Evolutionary conservation across 177 flowering plant genomes (phyloP).

Genomic region (Telopea speciosissima): DNA sequence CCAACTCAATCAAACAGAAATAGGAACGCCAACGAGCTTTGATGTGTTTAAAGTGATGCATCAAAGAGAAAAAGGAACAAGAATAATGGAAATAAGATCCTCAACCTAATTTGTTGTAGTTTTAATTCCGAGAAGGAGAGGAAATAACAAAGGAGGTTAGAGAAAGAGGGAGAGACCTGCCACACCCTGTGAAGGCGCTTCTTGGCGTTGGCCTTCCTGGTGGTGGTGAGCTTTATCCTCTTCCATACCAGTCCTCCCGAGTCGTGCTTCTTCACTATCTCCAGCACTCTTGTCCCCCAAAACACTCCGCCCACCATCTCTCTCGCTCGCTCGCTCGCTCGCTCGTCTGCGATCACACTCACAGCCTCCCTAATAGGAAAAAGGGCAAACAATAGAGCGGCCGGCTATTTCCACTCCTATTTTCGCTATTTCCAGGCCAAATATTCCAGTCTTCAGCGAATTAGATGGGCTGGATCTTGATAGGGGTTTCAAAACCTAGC

Average conservation of each 20-base stretch:
- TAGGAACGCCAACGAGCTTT: not conserved
- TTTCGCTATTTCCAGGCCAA: too few species aligned
- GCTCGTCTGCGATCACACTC: too few species aligned
- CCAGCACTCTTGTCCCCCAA: constrained; percentile 27
- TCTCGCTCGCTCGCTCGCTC: not conserved
- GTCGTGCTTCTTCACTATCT: constrained; percentile 46
- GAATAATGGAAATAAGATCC: not conserved
- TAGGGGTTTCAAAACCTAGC: too few species aligned
- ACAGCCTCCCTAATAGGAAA: too few species aligned
- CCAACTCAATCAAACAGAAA: not conserved
- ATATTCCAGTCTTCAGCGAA: too few species aligned
- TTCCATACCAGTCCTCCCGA: constrained; percentile 52
- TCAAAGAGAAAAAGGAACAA: not conserved
- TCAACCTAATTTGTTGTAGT: not conserved
- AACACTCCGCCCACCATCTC: not conserved
- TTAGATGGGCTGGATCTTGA: too few species aligned
- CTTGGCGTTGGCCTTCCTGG: constrained; percentile 68
- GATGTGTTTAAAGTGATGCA: not conserved
- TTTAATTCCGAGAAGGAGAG: not conserved
- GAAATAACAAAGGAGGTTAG: not conserved
- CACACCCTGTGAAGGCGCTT: constrained; percentile 6
- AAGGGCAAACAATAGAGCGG: too few species aligned
- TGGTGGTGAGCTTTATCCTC: constrained; percentile 62
- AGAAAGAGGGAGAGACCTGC: not conserved
- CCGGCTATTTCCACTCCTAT: too few species aligned